Conservation (phyloP, 2,329 filamentous ascomycete genomes). For the Teratosphaeria destructans region DNA sequence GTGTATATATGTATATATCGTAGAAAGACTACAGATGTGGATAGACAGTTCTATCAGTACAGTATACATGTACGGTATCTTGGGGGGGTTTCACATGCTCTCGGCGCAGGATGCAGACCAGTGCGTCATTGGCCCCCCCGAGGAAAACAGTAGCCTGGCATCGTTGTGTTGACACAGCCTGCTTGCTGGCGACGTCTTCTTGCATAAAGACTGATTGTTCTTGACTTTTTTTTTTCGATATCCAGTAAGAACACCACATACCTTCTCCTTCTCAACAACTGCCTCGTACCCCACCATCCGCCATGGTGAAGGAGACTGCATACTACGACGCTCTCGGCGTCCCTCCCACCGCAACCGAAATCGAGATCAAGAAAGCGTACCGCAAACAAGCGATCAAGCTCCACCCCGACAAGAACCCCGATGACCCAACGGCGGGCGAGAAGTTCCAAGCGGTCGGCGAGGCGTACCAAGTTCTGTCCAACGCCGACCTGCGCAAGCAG, state of each 20-base stretch:
- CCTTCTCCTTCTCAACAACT: not conserved
- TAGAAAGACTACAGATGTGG: not conserved
- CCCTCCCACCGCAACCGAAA: slow-evolving; percentile 71
- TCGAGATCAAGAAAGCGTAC: slow-evolving; percentile 97
- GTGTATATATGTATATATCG: not conserved
- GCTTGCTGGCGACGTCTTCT: not conserved
- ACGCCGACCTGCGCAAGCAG: slow-evolving; percentile 73
- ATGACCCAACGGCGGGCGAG: slow-evolving; percentile 84
- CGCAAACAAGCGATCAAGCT: slow-evolving; percentile 85
- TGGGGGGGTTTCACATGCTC: not conserved
- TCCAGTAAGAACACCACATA: too few relatives aligned
- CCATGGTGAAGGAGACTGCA: slow-evolving; percentile 83
- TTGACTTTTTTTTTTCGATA: not conserved
- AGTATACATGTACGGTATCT: not conserved
- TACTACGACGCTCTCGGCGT: slow-evolving; percentile 81
- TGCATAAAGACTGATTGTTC: not conserved
- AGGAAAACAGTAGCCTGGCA: not conserved
- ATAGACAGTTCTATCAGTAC: not conserved
- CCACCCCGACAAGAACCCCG: slow-evolving; percentile 98
- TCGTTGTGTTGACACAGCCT: not conserved
- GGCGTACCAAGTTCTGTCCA: slow-evolving; percentile 73
- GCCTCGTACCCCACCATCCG: not conserved
- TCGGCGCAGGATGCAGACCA: not conserved
- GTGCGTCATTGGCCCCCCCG: not conserved
- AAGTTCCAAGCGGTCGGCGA: slow-evolving; percentile 80